Percentiles rank a stretch among this genome's conserved stretches.
phyloP scores from a whole-genome alignment of 768 basidiomycete genomes.

The Tulasnella sp. region DNA sequence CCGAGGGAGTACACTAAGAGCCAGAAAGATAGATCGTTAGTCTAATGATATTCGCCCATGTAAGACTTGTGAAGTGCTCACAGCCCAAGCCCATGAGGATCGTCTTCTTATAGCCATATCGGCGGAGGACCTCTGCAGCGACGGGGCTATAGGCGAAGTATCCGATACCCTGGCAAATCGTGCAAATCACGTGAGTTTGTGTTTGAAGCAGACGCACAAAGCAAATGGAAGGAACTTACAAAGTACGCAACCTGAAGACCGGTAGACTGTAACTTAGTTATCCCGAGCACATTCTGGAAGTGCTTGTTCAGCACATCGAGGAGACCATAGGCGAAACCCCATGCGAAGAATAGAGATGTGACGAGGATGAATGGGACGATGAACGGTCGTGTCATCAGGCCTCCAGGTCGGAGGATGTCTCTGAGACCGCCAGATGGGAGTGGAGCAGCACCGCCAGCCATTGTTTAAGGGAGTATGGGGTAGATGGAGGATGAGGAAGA shows the following conservation, averaged over 20 bases:
- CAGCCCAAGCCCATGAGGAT: slow-evolving; percentile 20
- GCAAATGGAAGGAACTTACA: slow-evolving; percentile 30
- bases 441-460: no score
- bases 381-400: slow-evolving; percentile 8
- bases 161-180: slow-evolving; percentile 19
- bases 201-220: slow-evolving; percentile 36
- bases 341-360: slow-evolving; percentile 23
- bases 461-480: no score
- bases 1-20: slow-evolving; percentile 31
- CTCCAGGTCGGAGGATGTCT: no score
- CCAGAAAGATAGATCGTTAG: not conserved
- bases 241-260: slow-evolving; percentile 33
- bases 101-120: slow-evolving; percentile 53
- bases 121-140: slow-evolving; percentile 22
- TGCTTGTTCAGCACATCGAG: slow-evolving; percentile 31
- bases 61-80: not conserved
- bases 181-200: slow-evolving; percentile 33
- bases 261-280: slow-evolving; percentile 34
- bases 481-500: no score
- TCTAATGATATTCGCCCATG: not conserved
- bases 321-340: slow-evolving; percentile 19
- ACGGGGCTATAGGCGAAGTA: slow-evolving; percentile 16
- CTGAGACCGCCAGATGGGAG: no score
- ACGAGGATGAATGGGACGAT: slow-evolving; percentile 31
- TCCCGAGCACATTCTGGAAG: slow-evolving; percentile 31